Base-by-base conservation (phyloP, 805 yeast species). In the Priceomyces haplophilus region DNA sequence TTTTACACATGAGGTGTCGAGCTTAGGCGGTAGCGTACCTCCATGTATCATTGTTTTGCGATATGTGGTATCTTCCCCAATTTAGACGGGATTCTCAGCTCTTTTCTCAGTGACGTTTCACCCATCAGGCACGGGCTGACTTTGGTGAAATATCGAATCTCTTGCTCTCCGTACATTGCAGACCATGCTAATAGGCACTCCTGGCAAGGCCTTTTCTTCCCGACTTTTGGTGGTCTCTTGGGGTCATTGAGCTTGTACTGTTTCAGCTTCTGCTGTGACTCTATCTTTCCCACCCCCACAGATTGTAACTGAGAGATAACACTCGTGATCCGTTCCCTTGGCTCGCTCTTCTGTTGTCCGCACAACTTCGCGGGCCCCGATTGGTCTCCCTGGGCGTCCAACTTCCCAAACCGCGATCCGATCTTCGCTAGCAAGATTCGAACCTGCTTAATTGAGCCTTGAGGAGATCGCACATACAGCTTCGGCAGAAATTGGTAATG, bases 401-500 rank as follows among this genome's bases (percentile, higher is more conserved):
- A 21, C 8, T 21, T 21, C 24, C 8, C 8, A 8, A 7, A 8
- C 8, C 8, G 24, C 24, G 8, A 21, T 7, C 8, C 24, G 6
- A 21, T 21, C 8, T 21, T 21, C 8, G 24, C 24, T 8, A 21
- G 6, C 8, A 21, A 21, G 8, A 6, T 21, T 21, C 24, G 8
- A 7, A 21, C 24, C 24, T 21, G 6, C 8, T 21, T 8, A 21
- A 21, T 17, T 56, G 13, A 11, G 42, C 44, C 25, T 47, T 44
- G 6, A 34, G 16, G 7, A 41, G 39, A 15, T 62, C 66, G 43
- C 59, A 63, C 46, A 55, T 59, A 55, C 73, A 77, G 40, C 75
- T 63, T 80, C 81, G 79, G 45, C 76, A 79, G 2, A 77, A 59
- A 41, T 74, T 75, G 11, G 73, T 64, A 11, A 65, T 62, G 0